These are phyloP conservation scores for Scorias spongiosa DNA, from an alignment of 2,329 filamentous ascomycete species.

Conservation along the genomic window DNA sequence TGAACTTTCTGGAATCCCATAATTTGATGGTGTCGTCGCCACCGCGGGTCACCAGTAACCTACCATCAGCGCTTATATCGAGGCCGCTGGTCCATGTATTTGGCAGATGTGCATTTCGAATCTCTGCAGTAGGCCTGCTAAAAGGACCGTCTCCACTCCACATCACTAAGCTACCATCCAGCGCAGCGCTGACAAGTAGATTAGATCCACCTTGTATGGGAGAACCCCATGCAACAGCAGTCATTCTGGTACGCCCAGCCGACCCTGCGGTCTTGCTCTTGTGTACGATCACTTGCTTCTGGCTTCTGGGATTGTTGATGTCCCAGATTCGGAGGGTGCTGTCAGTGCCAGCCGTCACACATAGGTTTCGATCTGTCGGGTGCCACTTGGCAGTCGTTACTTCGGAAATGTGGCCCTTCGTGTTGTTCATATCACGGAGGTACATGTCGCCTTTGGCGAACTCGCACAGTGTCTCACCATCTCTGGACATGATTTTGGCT, in stretches of 20 bases:
- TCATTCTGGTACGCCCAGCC: conserved; percentile 86
- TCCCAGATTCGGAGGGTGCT: conserved; percentile 97
- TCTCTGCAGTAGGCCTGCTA: conserved; percentile 64
- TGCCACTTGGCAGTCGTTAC: conserved; percentile 84
- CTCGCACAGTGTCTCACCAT: conserved; percentile 72
- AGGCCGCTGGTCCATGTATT: conserved; percentile 86
- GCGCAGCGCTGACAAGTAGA: conserved; percentile 63
- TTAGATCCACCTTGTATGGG: conserved; percentile 63
- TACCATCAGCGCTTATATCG: conserved; percentile 79
- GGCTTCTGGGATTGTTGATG: conserved; percentile 73
- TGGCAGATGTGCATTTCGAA: conserved; percentile 65
- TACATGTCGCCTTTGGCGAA: conserved; percentile 99
- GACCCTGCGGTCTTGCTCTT: conserved; percentile 82
- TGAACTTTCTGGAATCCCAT: conserved; percentile 96
- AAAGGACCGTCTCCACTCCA: conserved; percentile 84
- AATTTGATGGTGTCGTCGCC: conserved; percentile 88
- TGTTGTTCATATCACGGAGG: conserved; percentile 89
- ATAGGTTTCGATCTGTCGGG: conserved; percentile 68
- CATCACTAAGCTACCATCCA: conserved; percentile 84
- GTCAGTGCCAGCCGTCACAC: conserved; percentile 83
- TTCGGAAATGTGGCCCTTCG: conserved; percentile 90
- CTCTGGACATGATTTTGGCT: conserved; percentile 74
- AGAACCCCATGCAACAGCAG: conserved; percentile 73
- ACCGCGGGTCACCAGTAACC: conserved; percentile 78
- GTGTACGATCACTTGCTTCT: conserved; percentile 90